A percentile compares a stretch with the other conserved stretches of the same genome.
Conservation (phyloP, 768 basidiomycete species). For the Mycena capillaripes region DNA sequence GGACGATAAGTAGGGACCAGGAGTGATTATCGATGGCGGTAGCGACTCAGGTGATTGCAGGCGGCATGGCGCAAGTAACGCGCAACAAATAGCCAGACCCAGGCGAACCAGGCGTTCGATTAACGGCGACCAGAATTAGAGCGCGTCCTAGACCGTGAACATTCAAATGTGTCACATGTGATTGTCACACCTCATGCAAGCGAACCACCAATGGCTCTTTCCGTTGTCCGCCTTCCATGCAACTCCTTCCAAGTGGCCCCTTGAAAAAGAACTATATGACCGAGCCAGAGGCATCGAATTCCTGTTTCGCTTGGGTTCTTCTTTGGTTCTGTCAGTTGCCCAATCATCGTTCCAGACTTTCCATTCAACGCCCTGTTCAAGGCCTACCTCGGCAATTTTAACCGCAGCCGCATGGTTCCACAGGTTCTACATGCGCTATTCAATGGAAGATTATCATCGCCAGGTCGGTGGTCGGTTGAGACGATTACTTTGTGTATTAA, state of each 20-base stretch:
- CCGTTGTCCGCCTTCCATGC: slow-evolving; percentile 67
- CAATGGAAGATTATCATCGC: slow-evolving; percentile 85
- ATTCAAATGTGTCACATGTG: not conserved
- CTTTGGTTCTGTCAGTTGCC: slow-evolving; percentile 77
- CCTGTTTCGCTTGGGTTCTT: slow-evolving; percentile 85
- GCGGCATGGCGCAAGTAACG: not conserved
- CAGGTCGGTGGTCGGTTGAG: slow-evolving; percentile 63
- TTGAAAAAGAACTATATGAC: slow-evolving; percentile 82
- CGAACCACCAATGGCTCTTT: slow-evolving; percentile 78
- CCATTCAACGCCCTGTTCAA: slow-evolving; percentile 47
- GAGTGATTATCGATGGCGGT: slow-evolving; percentile 33
- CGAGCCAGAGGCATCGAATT: slow-evolving; percentile 88
- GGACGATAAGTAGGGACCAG: not conserved
- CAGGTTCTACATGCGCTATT: slow-evolving; percentile 90
- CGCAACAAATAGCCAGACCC: not conserved
- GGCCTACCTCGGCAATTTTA: slow-evolving; percentile 85
- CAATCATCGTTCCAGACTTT: slow-evolving; percentile 21
- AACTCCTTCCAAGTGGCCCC: slow-evolving; percentile 71
- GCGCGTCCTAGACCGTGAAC: no score
- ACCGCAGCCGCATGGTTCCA: slow-evolving; percentile 94
- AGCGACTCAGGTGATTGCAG: slow-evolving; percentile 24
- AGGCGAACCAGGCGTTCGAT: no score
- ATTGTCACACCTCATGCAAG: slow-evolving; percentile 22
- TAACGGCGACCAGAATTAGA: not conserved
- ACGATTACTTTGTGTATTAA: slow-evolving; percentile 29